Evolutionary conservation across 345 rosid genomes (phyloP), one percentile per base, ranked within the genome.

Genomic region (Laguncularia racemosa): DNA sequence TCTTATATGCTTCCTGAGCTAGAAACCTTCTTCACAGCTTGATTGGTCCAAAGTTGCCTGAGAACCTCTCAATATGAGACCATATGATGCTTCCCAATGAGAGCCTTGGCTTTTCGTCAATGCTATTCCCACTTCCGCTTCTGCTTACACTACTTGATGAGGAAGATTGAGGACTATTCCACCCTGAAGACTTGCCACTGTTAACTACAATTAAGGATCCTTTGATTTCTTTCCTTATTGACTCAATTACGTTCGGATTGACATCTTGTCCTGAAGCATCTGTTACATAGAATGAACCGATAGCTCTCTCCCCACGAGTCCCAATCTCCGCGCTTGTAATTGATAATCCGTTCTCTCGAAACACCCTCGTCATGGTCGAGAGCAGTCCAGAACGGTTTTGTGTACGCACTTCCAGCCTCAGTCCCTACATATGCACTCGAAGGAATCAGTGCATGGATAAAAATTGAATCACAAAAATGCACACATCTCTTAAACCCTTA

Each of bases 281-380:
- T 2, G 73, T 70, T 4, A 93, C 91, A 18, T 82, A 73, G 73
- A 89, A 84, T 40, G 95, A 77, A 0, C 99, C 99, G 2, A 64
- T 62, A 16, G 89, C 84, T 16, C n/a, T 71, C 7, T 85, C 88
- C 10, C 83, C 89, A 2, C 66, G 73, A 13, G 72, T 69, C 40
- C 83, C 75, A 0, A 87, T 59, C 57, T 93, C 97, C 2, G 80
- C 78, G 54, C 88, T 74, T 2, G 86, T 68, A 65, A 89, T 74
- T 0, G 97, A 87, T 43, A 93, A 59, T 52, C 96, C 90, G 43
- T 81, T 85, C 33, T 93, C 92, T 1, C 88, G 81, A 21, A 89
- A 73, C 16, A 59, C 78, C 53, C 96, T 59, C 2, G 90, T 87
- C 16, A 89, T 63, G 7, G 87, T 79, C 0, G 95, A 76, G 46